phyloP scores from a whole-genome alignment of 1,284 basidiomycete species.

The Trichosporon sp. region DNA sequence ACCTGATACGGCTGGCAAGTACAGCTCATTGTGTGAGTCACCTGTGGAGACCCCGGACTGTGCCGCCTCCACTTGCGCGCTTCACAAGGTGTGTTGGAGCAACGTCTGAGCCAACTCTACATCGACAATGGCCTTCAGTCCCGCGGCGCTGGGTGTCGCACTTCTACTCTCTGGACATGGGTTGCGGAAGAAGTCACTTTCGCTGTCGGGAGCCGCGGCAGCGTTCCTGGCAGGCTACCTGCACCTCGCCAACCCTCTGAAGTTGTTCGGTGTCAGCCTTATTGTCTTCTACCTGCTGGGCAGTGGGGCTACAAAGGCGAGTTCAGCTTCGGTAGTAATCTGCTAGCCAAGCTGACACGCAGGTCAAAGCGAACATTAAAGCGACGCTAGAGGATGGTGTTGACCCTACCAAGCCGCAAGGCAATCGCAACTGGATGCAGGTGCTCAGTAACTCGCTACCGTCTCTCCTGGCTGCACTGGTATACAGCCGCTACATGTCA shows the following conservation, averaged over 20 bases:
- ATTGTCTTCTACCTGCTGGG: slow-evolving; percentile 77
- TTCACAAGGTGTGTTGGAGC: neutral
- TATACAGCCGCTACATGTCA: slow-evolving; percentile 56
- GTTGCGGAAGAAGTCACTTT: slow-evolving; percentile 50
- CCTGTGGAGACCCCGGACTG: neutral
- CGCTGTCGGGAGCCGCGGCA: slow-evolving; percentile 54
- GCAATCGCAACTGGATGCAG: slow-evolving; percentile 68
- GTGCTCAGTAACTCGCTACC: slow-evolving; percentile 71
- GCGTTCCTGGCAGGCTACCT: slow-evolving; percentile 65
- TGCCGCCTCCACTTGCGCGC: neutral
- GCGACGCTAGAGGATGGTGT: slow-evolving; percentile 71
- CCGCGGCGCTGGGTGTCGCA: neutral
- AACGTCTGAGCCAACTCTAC: neutral
- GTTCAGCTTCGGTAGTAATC: slow-evolving; percentile 26
- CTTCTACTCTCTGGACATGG: slow-evolving; percentile 53
- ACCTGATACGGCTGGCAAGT: neutral
- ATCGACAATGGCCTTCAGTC: neutral
- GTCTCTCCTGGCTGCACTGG: slow-evolving; percentile 59
- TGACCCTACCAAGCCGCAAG: slow-evolving; percentile 56
- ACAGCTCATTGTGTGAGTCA: neutral
- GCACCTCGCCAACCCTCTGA: slow-evolving; percentile 45
- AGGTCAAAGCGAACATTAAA: slow-evolving; percentile 56
- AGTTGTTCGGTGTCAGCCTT: slow-evolving; percentile 62
- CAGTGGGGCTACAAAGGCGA: slow-evolving; percentile 77
- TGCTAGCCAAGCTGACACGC: neutral